Evolutionary conservation across 768 basidiomycete genomes (phyloP).

Genomic region (Leccinum barrowsii): DNA sequence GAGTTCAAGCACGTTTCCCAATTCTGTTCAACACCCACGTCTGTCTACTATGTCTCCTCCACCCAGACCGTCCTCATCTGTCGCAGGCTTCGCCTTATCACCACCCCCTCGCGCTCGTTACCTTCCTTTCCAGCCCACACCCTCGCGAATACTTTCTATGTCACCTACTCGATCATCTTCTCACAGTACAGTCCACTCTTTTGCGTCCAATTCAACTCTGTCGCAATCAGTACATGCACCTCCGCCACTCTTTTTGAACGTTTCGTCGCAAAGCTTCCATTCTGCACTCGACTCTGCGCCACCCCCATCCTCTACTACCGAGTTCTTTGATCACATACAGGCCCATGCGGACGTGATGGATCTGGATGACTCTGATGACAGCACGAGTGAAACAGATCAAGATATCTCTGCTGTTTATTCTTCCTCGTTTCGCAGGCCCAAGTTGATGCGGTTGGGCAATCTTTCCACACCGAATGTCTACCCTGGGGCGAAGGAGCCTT

Average conservation of each 20-base stretch:
- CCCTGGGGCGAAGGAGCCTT: constrained; percentile 36
- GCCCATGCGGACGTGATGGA: constrained; percentile 72
- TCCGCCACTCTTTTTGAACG: constrained; percentile 38
- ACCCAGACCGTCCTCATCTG: constrained; percentile 57
- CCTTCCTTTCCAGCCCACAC: constrained; percentile 16
- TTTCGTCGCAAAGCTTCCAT: constrained; percentile 42
- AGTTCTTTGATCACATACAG: constrained; percentile 76
- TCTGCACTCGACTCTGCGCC: constrained; percentile 58
- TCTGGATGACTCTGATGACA: constrained; percentile 56
- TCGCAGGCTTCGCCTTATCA: constrained; percentile 51
- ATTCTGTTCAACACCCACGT: constrained; percentile 23
- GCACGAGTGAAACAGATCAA: constrained; percentile 37
- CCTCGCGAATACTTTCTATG: constrained; percentile 17
- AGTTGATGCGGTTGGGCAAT: constrained; percentile 64
- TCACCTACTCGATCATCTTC: constrained; percentile 26
- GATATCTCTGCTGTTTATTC: constrained; percentile 32
- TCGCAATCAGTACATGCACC: constrained; percentile 17
- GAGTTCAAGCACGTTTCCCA: constrained; percentile 14
- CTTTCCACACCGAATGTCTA: constrained; percentile 65
- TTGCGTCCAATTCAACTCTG: constrained; percentile 26
- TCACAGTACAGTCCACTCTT: constrained; percentile 30
- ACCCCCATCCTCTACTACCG: constrained; percentile 59
- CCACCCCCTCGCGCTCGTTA: constrained; percentile 42
- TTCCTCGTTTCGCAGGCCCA: constrained; percentile 30
- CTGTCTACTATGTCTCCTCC: constrained; percentile 50